phyloP scores from a whole-genome alignment of 768 basidiomycete genomes.

The Tricholoma sp. region DNA sequence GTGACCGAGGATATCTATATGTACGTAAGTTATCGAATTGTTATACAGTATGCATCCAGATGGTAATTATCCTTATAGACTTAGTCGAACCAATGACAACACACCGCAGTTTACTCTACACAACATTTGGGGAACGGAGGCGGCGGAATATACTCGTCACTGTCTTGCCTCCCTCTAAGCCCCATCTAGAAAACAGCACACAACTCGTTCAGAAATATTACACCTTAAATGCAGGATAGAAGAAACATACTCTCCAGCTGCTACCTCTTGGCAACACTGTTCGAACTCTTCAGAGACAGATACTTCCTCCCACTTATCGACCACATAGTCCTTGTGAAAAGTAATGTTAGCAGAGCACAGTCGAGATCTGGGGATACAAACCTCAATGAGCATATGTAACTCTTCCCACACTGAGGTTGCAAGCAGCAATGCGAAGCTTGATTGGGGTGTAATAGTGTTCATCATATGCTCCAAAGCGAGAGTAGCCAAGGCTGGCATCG shows the following conservation, averaged over 20 bases:
- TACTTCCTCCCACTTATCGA: constrained; percentile 73
- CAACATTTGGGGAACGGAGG: constrained; percentile 49
- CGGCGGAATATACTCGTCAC: constrained; percentile 63
- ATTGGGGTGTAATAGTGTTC: constrained; percentile 58
- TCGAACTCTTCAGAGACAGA: constrained; percentile 61
- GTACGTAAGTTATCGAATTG: too few species aligned
- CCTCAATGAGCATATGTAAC: constrained; percentile 55
- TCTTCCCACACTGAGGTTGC: constrained; percentile 69
- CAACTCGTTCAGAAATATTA: background rate
- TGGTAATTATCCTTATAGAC: too few species aligned
- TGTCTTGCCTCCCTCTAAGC: constrained; percentile 64
- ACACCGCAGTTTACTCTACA: background rate
- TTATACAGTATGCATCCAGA: too few species aligned
- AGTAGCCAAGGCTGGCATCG: constrained; percentile 57
- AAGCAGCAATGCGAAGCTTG: constrained; percentile 63
- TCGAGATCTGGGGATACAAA: constrained; percentile 21
- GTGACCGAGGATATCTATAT: too few species aligned
- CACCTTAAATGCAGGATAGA: background rate
- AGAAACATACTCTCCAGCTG: constrained; percentile 61
- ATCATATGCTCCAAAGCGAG: constrained; percentile 73
- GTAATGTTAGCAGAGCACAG: constrained; percentile 6
- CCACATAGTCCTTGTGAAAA: constrained; percentile 59
- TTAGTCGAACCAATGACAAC: background rate
- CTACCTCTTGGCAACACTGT: constrained; percentile 64
- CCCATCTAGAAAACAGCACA: constrained; percentile 49